Evolutionary conservation across 345 rosid genomes (phyloP), one percentile per base, ranked within the genome.

Genomic region (Durio zibethinus): DNA sequence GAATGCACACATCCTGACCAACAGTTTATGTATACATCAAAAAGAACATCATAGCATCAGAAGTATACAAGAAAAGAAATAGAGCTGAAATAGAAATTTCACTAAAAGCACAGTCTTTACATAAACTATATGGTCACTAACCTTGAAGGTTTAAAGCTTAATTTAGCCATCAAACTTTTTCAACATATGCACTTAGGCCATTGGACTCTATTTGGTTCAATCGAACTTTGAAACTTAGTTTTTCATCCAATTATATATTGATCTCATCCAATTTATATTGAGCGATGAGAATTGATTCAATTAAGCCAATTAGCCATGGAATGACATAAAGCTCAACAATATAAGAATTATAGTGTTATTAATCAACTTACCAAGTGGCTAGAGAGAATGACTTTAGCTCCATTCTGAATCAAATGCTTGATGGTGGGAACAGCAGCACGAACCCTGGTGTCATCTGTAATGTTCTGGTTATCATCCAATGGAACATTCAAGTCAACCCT

Each of bases 401-500:
- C 98, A 43, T 93, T 92, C 15, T 78, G 79, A 68, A 90, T 93
- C 92, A 96, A 86, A 80, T 93, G 88, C 91, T 96, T 93, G 86
- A 96, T 93, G 35, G 99, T 93, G n/a, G 99, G 99, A 57, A 96
- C 36, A 47, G 99, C 99, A 29, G 98, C 98, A 35, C 98, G 88
- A 50, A 96, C 74, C 82, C 98, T 92, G 40, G 99, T 96, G 74
- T 96, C 99, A 78, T 96, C 99, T 11, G 97, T 92, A 82, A 96
- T 93, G 73, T 92, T 93, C 84, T 89, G 94, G 89, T 80, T 91
- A 54, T 93, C 97, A 57, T 96, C 98, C 65, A 96, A 81, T 74
- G 99, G 99, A 60, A 96, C 99, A 80, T 96, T 93, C 71, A 96
- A 87, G 76, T 96, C 98, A 76, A 90, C 99, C 77, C 99, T 88